phyloP scores from a whole-genome alignment of 2,329 filamentous ascomycete genomes.

The Hypoxylon sp. region DNA sequence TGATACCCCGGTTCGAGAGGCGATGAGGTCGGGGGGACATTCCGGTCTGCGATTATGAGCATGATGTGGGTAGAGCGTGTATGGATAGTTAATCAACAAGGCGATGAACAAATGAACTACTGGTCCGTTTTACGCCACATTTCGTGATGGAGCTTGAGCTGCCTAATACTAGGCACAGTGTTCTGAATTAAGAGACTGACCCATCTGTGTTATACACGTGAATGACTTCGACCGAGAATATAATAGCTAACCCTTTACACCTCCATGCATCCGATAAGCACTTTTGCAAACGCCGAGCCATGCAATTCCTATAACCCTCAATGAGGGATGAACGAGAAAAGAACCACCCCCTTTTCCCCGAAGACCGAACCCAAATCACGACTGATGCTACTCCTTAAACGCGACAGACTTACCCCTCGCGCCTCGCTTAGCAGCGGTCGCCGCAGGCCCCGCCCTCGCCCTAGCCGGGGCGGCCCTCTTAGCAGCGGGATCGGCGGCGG shows the following conservation, averaged over 20 bases:
- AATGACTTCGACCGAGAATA: constrained; percentile 7
- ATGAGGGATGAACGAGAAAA: too few relatives aligned
- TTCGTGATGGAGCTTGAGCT: background rate
- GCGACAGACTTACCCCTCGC: constrained; percentile 43
- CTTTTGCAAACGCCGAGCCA: constrained; percentile 36
- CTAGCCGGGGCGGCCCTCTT: constrained; percentile 31
- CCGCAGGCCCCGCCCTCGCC: constrained; percentile 42
- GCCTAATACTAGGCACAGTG: background rate
- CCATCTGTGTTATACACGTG: constrained; percentile 1
- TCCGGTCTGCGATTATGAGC: constrained; percentile 3
- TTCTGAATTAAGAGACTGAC: background rate
- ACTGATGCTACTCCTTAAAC: constrained; percentile 33
- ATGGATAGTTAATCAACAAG: constrained; percentile 4
- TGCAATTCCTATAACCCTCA: constrained; percentile 27
- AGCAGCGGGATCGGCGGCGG: too few relatives aligned
- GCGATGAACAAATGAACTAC: constrained; percentile 1
- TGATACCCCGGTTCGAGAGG: constrained; percentile 31
- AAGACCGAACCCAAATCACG: background rate
- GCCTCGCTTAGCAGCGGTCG: constrained; percentile 22
- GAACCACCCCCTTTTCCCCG: too few relatives aligned
- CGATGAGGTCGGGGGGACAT: constrained; percentile 7
- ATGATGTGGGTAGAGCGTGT: constrained; percentile 12
- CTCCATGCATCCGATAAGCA: constrained; percentile 1
- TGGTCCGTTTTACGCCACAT: background rate
- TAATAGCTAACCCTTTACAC: background rate